Base-by-base conservation (phyloP, 1,139 yeast genomes). In the Sugiyamaella castrensis region DNA sequence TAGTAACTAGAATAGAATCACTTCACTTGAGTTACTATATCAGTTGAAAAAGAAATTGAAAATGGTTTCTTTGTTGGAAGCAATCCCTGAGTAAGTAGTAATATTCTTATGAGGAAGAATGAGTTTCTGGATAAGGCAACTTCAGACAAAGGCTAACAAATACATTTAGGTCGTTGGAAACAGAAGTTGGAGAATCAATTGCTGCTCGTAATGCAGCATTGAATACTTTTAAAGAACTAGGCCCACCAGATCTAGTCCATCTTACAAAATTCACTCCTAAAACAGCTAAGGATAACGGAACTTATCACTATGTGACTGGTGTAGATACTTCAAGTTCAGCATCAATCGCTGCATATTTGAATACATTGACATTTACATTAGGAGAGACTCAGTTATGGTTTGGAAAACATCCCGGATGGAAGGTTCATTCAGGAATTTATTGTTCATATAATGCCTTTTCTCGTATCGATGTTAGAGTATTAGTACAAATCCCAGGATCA, bases 221-320 rank as follows among this genome's bases (percentile, higher is more conserved):
- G 40, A 60, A 69, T n/a, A 67, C 74, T 19, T 79, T 78, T 57
- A 74, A 71, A 48, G 79, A 77, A 42, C 64, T 92, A 47, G 98
- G 98, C 0, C 96, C 96, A 0, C 91, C 96, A 6, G 98, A 92
- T 70, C 73, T 92, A 56, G 86, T 95, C 45, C 95, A 87, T 62
- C 63, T 81, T 26, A 71, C 83, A 30, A 75, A 73, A 48, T 58
- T 61, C 8, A 58, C 60, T 40, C 77, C 78, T 48, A 78, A 80
- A 50, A 55, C 71, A 69, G 42, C 65, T 61, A 55, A 74, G 64
- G 59, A 73, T 57, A 55, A 60, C 35, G 73, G 75, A 28, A 84
- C 87, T 9, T 87, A 87, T 53, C 92, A 85, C 62, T 77, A 80
- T 60, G 86, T 82, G 35, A 76, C 82, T 1, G 89, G 91, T 1